These are phyloP conservation scores for Aureobasidium musti DNA, from an alignment of 2,329 filamentous ascomycete species.

Conservation along the genomic window DNA sequence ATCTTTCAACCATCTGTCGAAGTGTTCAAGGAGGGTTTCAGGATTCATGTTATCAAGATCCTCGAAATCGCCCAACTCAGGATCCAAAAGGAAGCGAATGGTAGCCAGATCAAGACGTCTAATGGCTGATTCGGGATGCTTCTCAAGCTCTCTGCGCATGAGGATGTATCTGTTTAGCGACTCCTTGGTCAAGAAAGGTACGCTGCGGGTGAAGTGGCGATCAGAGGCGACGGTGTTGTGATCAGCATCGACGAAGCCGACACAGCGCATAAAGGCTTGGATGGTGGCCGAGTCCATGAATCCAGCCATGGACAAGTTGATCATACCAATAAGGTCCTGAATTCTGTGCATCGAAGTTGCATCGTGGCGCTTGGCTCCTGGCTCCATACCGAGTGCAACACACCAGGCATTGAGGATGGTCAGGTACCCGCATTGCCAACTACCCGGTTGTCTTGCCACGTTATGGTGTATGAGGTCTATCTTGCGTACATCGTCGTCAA, in stretches of 20 bases:
- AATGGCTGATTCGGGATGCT: neutral
- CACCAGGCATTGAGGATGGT: conserved; percentile 23
- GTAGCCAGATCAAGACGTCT: neutral
- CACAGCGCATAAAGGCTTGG: conserved; percentile 9
- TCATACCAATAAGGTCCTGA: conserved; percentile 1
- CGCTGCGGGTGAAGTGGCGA: conserved; percentile 15
- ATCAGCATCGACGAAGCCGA: neutral
- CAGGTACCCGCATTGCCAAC: conserved; percentile 12
- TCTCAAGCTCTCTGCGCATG: neutral
- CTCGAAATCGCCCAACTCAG: neutral
- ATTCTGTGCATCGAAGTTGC: neutral
- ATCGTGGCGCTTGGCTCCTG: neutral
- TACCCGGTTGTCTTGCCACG: neutral
- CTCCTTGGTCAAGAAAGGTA: neutral
- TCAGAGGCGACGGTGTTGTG: conserved; percentile 3
- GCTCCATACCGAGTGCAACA: conserved; percentile 12
- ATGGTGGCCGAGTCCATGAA: conserved; percentile 27
- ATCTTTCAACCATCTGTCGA: neutral
- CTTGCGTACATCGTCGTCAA: neutral
- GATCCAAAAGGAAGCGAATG: neutral
- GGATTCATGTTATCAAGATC: neutral
- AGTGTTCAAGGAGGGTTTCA: neutral
- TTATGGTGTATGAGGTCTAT: neutral
- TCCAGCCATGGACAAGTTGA: conserved; percentile 13
- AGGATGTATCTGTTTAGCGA: neutral